Evolutionary conservation across 2,329 filamentous ascomycete species (phyloP), one percentile per base, ranked within the genome.

Genomic region (Trichoderma sp.): DNA sequence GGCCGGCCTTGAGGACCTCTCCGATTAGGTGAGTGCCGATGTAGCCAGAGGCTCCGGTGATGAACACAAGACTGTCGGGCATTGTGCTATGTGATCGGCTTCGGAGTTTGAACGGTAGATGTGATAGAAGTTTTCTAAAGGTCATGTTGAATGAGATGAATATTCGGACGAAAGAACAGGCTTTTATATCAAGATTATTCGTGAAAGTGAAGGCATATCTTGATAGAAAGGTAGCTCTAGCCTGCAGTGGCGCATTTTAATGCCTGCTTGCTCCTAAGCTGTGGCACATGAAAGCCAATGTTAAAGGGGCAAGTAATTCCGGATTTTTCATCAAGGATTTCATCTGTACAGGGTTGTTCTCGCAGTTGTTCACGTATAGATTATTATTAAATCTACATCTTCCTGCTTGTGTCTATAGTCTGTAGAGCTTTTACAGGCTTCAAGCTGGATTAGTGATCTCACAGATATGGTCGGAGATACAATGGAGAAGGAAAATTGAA

Each of bases 11-110:
- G 51, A 72, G 69, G 24, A 68, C 39, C 28, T 49, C 21, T 11
- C 55, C 49, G 14, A 68, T 49, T 4, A 71, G 51, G 14, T 70
- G 66, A 28, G 67, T 58, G 34, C 71, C 71, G 3, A 72, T 70
- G 68, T 70, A 72, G 59, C 71, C 71, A 34, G 71, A 70, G 26
- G 66, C 68, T 21, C 71, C 71, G 10, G 71, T 72, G 43, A 72
- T 59, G 5, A 72, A 69, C 6, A 72, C 61, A 46, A 68, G 52
- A 21, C 32, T 46, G 34, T 24, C 34, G 1, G 66, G 49, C 66
- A 68, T 68, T 32, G 21, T 65, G 11, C 54, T 32, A 2, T 24
- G n/a, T 13, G 26, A 24, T 52, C 26, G 5, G 43, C 30, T 10
- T n/a, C 52, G n/a, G 13, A 32, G 6, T 6, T n/a, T 46, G 7